Base-by-base conservation (phyloP, 495 filamentous ascomycete species). In the Podospora pseudopauciseta region DNA sequence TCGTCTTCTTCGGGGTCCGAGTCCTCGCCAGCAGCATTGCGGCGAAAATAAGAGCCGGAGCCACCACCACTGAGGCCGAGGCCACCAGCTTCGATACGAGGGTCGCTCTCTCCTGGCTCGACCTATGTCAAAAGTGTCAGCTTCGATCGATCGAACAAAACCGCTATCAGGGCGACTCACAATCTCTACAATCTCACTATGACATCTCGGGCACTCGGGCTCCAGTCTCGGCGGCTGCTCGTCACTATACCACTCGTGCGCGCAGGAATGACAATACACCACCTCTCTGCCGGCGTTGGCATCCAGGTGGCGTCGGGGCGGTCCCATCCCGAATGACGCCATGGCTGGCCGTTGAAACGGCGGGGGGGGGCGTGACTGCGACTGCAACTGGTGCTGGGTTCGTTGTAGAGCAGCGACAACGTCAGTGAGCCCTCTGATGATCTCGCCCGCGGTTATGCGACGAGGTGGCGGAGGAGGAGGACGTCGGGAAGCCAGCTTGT, bases 121-220 rank as follows among this genome's bases (percentile, higher is more conserved):
- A 49, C 39, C 39, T 49, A 16, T 49, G 13, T 18, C 34, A 5
- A 44, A 26, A 3, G 15, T 18, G 71, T 80, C 67, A 77, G 80
- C 55, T 27, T 34, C 27, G 15, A 54, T 56, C 39, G 64, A 65
- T n/a, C 19, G 55, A 19, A 27, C 1, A 56, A 71, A 65, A 61
- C 64, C 19, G 65, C 11, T 55, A 23, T 32, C 28, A 4, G 18
- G 19, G 39, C 56, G 57, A 83, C 88, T 68, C 76, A 92, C 94
- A 67, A 97, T 94, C 80, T 99, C 92, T 6, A 86, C 90, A 75
- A 91, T 88, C 5, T 96, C 91, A n/a, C 86, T 86, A 15, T 82
- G 67, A 74, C 95, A 99, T 7, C 78, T 73, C n/a, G 94, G 93
- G 70, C 95, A 99, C 15, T 76, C 77, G 93, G 93, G 70, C 94